Evolutionary conservation across 2,329 filamentous ascomycete species (phyloP), one percentile per base, ranked within the genome.

Genomic region (Diaporthe sp.): DNA sequence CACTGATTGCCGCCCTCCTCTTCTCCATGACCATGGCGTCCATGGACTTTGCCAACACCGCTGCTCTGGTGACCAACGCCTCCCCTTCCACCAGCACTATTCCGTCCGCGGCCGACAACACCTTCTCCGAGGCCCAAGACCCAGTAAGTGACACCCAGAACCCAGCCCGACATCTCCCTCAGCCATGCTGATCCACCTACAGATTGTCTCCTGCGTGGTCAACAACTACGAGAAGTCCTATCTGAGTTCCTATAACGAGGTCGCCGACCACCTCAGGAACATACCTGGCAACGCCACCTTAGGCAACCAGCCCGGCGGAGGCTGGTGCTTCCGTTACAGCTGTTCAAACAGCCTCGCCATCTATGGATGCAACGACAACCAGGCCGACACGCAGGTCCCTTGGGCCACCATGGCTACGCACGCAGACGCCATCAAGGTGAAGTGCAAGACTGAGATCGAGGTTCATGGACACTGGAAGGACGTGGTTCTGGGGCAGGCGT

Each of bases 291-390:
- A 65, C 8, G 71, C 71, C 37, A 73, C 71, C 19, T 25, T 73
- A 7, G 46, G 49, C 25, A 61, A 42, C 58, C 17, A 65, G 39
- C 39, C 42, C 3, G 71, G 58, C 12, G 71, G 67, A 4, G 57
- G 67, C 49, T 72, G 46, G 67, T 75, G 73, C 51, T 46, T 15
- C 12, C 73, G 73, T 28, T 71, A 72, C 57, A 72, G 67, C 46
- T 75, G 73, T 31, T 19, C 44, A 2, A 25, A n/a, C 7, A 12
- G 42, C 28, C 44, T 60, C 22, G 73, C 25, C 46, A 65, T 75
- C 67, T 75, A 75, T 9, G 73, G n/a, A 7, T 75, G 73, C 67
- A 75, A 75, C 22, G 73, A 75, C 67, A 72, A 65, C 9, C 13
- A 58, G 28, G 13, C 12, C 58, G 42, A 65, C 8, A 46, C 17